Conservation (phyloP, 139 green algal genomes). For the Diplosphaera chodatii region DNA sequence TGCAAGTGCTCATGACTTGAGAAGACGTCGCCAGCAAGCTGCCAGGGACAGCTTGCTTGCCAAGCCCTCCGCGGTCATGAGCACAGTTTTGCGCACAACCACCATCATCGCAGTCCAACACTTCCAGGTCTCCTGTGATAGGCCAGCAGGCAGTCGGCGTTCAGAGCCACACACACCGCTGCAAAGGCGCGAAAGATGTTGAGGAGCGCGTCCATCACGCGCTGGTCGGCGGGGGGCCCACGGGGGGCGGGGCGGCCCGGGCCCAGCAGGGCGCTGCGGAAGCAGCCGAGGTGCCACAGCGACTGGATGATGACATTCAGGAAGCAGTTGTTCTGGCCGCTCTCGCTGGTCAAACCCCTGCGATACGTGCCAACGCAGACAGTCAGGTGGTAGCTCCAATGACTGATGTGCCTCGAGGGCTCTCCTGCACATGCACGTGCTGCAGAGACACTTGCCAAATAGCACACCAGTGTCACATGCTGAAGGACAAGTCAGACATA, state of each 20-base stretch:
- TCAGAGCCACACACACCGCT: background rate
- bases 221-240: conserved; percentile 21
- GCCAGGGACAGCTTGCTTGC: too few species aligned
- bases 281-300: conserved; percentile 56
- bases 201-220: conserved; percentile 37
- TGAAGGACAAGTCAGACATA: too few species aligned
- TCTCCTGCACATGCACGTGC: background rate
- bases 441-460: background rate
- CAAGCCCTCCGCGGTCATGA: too few species aligned
- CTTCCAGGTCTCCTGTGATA: too few species aligned
- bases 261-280: conserved; percentile 43
- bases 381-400: too few species aligned
- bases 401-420: background rate
- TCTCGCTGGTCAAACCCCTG: conserved; percentile 1
- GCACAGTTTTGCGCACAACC: too few species aligned
- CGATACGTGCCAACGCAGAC: too few species aligned
- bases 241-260: background rate
- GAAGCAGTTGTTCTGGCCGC: conserved; percentile 69
- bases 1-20: too few species aligned
- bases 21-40: too few species aligned
- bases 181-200: conserved; percentile 44
- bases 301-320: conserved; percentile 72
- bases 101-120: too few species aligned
- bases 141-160: too few species aligned
- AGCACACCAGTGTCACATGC: too few species aligned